Base-by-base conservation (phyloP, 2,329 filamentous ascomycete species). In the Trichophyton benhamiae region DNA sequence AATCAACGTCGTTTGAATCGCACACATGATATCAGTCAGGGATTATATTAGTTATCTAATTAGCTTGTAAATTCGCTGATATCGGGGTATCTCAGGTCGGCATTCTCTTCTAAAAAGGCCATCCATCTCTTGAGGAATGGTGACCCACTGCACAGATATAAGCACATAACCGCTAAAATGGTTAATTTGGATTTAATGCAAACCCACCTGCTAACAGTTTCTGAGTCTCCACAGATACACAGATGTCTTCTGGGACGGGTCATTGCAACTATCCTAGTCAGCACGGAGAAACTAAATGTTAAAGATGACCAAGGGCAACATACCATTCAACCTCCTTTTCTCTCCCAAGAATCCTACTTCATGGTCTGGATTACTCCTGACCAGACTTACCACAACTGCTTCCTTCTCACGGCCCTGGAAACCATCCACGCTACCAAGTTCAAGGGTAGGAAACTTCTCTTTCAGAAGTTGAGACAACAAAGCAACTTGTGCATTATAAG, bases 331-430 rank as follows among this genome's bases (percentile, higher is more conserved):
- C 64, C 94, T 82, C 65, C 94, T 83, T 79, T 91, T 95, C 76
- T 99, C 94, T 13, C 85, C 89, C 42, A 99, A 77, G 70, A 99
- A 99, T 8, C 94, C 94, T 13, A 97, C 91, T 72, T 97, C 91
- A 58, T 86, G 84, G 57, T 91, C 83, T 4, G 84, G 67, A 71
- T 99, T 99, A 74, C 91, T 96, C 66, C 94, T 82, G 61, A 99
- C 94, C n/a, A 97, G 81, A 73, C 87, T 95, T 59, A 99, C 86
- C 44, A 99, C 82, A 15, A 99, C 87, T 1, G 89, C 94, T 74
- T 99, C 94, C 75, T 99, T 99, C 75, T 99, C 94, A 17, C 94
- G 84, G 38, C 94, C 94, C 74, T 99, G 94, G 72, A 99, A 99
- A 1, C 92, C 94, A 73, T 99, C 94, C 1, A 99, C 89, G 68